These are phyloP conservation scores for Globisporangium barbulae DNA, from an alignment of 352 stramenopile species.

Conservation along the genomic window DNA sequence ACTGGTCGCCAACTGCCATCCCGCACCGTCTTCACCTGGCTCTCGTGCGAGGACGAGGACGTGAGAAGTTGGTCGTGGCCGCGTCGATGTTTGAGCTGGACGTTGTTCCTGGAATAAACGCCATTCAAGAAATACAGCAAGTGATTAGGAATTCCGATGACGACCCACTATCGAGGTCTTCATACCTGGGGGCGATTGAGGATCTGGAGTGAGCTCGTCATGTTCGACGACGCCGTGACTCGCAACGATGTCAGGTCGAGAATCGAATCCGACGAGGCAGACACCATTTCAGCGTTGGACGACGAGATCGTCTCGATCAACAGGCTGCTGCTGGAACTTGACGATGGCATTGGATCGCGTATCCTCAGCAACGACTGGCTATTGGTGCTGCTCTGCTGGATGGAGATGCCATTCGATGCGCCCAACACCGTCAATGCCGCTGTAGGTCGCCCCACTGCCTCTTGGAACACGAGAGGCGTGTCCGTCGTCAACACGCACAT, in stretches of 20 bases:
- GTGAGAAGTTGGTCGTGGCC: conserved; percentile 22
- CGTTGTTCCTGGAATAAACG: conserved; percentile 1
- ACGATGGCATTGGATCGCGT: not conserved
- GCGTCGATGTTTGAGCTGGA: not conserved
- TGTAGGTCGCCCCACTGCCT: not conserved
- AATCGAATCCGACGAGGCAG: conserved; percentile 14
- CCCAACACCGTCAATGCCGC: not conserved
- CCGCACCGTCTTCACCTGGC: conserved; percentile 2
- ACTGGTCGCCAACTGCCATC: conserved; percentile 24
- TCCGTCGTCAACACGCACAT: conserved; percentile 19
- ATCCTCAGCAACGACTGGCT: not conserved
- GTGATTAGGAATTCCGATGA: not conserved
- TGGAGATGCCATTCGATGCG: not conserved
- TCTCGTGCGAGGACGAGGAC: conserved; percentile 23
- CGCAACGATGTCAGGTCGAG: conserved; percentile 41
- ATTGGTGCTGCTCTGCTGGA: not conserved
- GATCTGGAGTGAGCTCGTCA: conserved; percentile 35
- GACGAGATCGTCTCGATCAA: conserved; percentile 7
- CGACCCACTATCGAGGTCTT: not conserved
- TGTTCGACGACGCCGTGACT: conserved; percentile 23
- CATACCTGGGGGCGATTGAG: conserved; percentile 16
- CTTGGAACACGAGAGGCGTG: conserved; percentile 17
- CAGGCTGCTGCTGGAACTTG: not conserved
- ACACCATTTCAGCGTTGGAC: not conserved
- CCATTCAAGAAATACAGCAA: not conserved